Evolutionary conservation across 176 grass and related monocot species (phyloP), one percentile per base, ranked within the genome.

Genomic region (Saccharum spontaneum): DNA sequence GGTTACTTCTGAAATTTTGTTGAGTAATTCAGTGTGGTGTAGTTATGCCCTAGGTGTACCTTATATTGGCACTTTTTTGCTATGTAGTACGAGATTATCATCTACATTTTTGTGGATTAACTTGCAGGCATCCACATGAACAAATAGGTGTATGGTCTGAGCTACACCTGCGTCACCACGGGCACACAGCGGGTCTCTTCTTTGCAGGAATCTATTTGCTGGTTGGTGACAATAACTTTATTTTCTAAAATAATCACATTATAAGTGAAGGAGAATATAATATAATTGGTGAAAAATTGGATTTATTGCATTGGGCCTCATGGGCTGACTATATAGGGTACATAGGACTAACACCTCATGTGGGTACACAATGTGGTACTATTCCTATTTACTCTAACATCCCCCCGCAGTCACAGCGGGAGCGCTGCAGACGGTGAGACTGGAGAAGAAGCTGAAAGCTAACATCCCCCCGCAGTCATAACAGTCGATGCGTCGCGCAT

Each of bases 71-170:
- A 43, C 10, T 46, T 73, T 4, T 45, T 15, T 16, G 16, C 0
- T 72, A 9, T 73, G 13, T 28, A 73, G 12, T 46, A 28, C 8
- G n/a, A 15, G n/a, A 26, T 46, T 41, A 10, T 7, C 22, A 52
- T 49, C 4, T 48, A 16, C 0, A 33, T 18, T 71, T 66, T 18
- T 43, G 54, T 13, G 0, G 2, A 10, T 22, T 38, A 38, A 6
- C 14, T 50, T 70, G 24, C 50, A 97, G 95, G 95, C 28, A 22
- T 97, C 22, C 86, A 17, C 5, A 84, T 97, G 90, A 97, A 97
- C 71, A 97, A 97, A 79, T 91, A 90, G 9, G 33, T 97, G 49
- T 97, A 94, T 76, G 89, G 88, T 33, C 67, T 91, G 36, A 97
- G 95, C 75, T 97, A 97, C 57, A 87, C 95, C 28, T 92, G 84